Evolutionary conservation across 1,284 basidiomycete genomes (phyloP).

Genomic region (Irpex sp.): DNA sequence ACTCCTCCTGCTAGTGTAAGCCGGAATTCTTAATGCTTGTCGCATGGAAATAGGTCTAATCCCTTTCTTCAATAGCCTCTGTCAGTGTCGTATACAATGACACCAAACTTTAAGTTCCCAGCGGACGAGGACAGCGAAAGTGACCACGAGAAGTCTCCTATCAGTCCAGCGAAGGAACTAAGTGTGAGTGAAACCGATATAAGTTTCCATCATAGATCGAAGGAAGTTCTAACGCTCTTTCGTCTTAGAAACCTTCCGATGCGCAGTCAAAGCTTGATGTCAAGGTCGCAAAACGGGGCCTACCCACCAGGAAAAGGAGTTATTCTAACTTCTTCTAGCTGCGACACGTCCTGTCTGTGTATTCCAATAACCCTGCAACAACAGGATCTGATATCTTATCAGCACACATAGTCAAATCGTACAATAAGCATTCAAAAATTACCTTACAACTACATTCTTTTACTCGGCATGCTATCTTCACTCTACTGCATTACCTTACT

Average conservation of each 20-base stretch:
- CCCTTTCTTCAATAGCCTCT: background rate
- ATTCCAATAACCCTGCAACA: background rate
- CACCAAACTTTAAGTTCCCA: conserved; percentile 1
- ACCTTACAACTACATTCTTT: background rate
- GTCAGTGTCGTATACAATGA: background rate
- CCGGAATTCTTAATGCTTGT: too few species aligned
- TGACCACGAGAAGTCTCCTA: background rate
- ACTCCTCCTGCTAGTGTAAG: background rate
- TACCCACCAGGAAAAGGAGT: background rate
- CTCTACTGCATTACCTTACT: background rate
- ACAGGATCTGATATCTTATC: background rate
- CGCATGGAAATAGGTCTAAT: background rate
- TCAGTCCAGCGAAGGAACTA: background rate
- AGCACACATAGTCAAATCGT: background rate
- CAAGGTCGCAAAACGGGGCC: background rate
- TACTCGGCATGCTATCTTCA: background rate
- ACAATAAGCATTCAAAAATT: background rate
- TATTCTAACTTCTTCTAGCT: background rate
- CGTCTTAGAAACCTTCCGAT: too few species aligned
- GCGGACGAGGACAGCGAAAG: background rate
- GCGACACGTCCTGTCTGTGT: too few species aligned
- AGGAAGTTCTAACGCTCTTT: too few species aligned
- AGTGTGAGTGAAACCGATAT: background rate
- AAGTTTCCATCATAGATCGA: background rate
- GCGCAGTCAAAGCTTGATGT: background rate